phyloP scores from a whole-genome alignment of 129 eudicot genomes.

The Silybum marianum region DNA sequence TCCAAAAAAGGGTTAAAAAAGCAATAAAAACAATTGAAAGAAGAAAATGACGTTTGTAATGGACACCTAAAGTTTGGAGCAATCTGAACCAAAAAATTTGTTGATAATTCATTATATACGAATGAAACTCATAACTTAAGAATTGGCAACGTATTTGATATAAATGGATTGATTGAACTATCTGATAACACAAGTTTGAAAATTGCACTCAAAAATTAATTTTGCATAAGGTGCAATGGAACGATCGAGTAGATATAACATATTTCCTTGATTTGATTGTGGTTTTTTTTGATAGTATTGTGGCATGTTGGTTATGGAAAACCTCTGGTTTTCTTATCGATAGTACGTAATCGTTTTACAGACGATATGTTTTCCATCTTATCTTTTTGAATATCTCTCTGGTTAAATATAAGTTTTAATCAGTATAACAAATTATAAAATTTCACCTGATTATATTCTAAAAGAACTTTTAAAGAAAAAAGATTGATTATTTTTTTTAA shows the following conservation, averaged over 20 bases:
- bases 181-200: not conserved
- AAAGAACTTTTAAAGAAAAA: too few species aligned
- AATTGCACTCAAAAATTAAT: not conserved
- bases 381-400: not conserved
- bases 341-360: not conserved
- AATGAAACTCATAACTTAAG: not conserved
- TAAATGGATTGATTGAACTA: not conserved
- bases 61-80: not conserved
- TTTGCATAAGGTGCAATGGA: not conserved
- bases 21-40: not conserved
- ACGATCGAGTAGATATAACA: not conserved
- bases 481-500: too few species aligned
- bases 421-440: not conserved
- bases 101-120: too few species aligned
- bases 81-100: not conserved
- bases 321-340: not conserved
- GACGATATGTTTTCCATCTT: not conserved
- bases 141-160: not conserved
- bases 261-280: not conserved
- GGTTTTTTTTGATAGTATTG: not conserved
- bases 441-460: not conserved
- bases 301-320: not conserved
- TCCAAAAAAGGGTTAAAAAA: not conserved
- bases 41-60: not conserved
- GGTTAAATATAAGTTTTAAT: not conserved